Base-by-base conservation (phyloP, 140 eudicot species). In the Bidens hawaiensis region DNA sequence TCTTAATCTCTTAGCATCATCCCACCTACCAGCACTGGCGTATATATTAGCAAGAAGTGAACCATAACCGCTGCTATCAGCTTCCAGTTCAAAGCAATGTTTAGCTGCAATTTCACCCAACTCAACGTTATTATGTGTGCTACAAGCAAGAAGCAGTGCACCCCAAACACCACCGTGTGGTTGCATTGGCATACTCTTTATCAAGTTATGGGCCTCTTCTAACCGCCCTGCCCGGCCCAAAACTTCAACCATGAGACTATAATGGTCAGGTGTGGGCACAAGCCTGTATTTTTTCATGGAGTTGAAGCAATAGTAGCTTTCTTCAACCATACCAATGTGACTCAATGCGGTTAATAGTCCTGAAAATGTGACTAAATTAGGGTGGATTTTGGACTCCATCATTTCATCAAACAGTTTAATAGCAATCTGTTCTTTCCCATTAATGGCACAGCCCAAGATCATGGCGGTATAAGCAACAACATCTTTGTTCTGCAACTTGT, bases 101-200 rank as follows among this genome's bases (percentile, higher is more conserved):
- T 67, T 74, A 34, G 89, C 94, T 0, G 96, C 95, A 76, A 83
- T 34, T 71, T 93, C 96, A 13, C 89, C 99, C 30, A 93, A 78
- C 73, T 83, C 84, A 3, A 93, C 79, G 63, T 88, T 60, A 52
- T 69, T 81, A 72, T 93, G 95, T 42, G 72, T 59, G 64, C 81
- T 79, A 52, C 99, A 88, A 49, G 87, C 99, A 66, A 79, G 83
- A 72, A 88, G 93, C 85, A 93, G 68, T 26, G 96, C 93, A 17
- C 96, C 99, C 96, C 99, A 88, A 47, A 93, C 95, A 30, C 95
- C 95, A 42, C 79, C 78, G 71, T 88, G 96, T 5, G 99, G 95
- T 52, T 73, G 63, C 82, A 80, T 73, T 1, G 93, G 89, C 99
- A 93, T 93, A 76, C 82, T 61, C 70, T 77, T 93, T 38, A 93